Percentiles rank a stretch among this genome's conserved stretches.
phyloP scores from a whole-genome alignment of 2,329 filamentous ascomycete species.

The Sporothrix dimorphospora region DNA sequence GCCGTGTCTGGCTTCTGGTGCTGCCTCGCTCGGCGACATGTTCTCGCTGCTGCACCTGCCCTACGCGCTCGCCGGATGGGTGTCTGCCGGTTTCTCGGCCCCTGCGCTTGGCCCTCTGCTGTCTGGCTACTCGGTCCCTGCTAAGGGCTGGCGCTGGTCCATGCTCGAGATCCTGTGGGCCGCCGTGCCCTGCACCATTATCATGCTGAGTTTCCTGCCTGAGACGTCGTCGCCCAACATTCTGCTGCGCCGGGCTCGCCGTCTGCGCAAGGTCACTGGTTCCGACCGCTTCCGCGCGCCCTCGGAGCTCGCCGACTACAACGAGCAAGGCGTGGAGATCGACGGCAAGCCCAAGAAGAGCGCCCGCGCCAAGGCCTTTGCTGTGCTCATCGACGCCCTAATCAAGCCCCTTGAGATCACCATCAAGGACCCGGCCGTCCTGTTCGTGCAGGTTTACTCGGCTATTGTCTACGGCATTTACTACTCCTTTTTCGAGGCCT shows the following conservation, averaged over 20 bases:
- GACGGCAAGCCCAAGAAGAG: conserved; percentile 47
- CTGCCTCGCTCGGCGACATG: conserved; percentile 67
- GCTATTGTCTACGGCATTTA: conserved; percentile 65
- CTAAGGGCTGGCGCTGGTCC: conserved; percentile 44
- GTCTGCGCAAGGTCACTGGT: conserved; percentile 59
- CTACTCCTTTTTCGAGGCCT: conserved; percentile 68
- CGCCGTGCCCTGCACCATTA: conserved; percentile 48
- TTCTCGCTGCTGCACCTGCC: conserved; percentile 60
- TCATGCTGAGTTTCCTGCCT: conserved; percentile 43
- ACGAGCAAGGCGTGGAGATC: background rate
- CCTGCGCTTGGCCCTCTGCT: conserved; percentile 59
- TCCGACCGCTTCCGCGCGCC: conserved; percentile 60
- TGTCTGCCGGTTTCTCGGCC: conserved; percentile 52
- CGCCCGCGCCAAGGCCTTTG: conserved; percentile 30
- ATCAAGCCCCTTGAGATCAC: conserved; percentile 59
- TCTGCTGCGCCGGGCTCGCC: conserved; percentile 58
- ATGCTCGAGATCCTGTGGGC: conserved; percentile 41
- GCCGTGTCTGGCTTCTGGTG: conserved; percentile 64
- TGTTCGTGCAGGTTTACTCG: conserved; percentile 65
- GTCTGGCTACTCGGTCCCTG: conserved; percentile 41
- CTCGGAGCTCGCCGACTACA: conserved; percentile 56
- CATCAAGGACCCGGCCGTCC: conserved; percentile 62
- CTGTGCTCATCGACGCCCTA: conserved; percentile 58
- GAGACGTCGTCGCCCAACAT: conserved; percentile 49
- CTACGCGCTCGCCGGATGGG: conserved; percentile 82